These are phyloP conservation scores for Vigna trinervia DNA, from an alignment of 306 rosid genomes.

Conservation along the genomic window DNA sequence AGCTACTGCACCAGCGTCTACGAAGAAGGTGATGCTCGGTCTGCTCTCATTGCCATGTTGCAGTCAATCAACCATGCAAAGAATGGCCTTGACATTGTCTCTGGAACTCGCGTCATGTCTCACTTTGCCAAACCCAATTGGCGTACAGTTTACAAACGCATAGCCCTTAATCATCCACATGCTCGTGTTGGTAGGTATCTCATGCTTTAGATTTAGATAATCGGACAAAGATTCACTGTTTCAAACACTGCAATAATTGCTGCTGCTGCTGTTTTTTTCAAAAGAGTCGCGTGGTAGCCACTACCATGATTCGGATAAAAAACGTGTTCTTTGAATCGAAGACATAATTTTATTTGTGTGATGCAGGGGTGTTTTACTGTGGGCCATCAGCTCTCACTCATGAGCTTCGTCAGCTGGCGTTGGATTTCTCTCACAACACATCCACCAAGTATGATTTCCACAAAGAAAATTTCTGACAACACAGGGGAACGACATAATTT, in stretches of 20 bases:
- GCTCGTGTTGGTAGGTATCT: constrained; percentile 65
- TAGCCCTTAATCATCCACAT: constrained; percentile 61
- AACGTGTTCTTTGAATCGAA: background rate
- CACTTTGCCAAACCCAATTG: constrained; percentile 82
- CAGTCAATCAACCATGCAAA: constrained; percentile 66
- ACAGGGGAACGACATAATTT: background rate
- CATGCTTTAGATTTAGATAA: too few species aligned
- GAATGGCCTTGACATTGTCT: constrained; percentile 69
- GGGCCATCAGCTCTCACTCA: constrained; percentile 51
- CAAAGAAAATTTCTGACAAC: constrained; percentile 62
- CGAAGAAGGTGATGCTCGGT: constrained; percentile 78
- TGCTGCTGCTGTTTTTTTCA: background rate
- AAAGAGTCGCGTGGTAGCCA: background rate
- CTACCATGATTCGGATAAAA: background rate
- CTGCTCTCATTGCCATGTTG: constrained; percentile 75
- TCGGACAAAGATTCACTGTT: background rate
- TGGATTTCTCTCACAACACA: constrained; percentile 66
- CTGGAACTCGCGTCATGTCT: constrained; percentile 72
- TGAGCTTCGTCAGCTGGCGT: constrained; percentile 57
- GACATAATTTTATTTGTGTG: background rate
- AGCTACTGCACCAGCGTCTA: constrained; percentile 79
- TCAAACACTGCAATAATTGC: constrained; percentile 32
- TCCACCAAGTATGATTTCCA: constrained; percentile 64
- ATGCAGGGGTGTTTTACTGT: constrained; percentile 80
- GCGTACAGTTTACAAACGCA: constrained; percentile 69